Percentiles rank a stretch among this genome's conserved stretches.
These are phyloP conservation scores for Carex kokanica DNA, from an alignment of 176 grass and related monocot species.

Conservation along the genomic window DNA sequence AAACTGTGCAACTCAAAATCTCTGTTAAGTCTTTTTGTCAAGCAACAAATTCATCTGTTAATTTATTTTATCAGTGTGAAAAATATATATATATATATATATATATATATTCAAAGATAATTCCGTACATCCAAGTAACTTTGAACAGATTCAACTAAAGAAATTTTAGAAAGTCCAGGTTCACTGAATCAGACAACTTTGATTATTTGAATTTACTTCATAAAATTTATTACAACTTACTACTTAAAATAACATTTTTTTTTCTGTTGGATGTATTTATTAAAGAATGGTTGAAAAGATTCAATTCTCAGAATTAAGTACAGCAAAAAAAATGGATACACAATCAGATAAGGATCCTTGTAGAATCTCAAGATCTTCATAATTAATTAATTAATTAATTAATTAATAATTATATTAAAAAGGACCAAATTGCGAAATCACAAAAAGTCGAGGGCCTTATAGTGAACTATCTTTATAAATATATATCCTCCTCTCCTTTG, in stretches of 20 bases:
- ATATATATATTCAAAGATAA: too few relatives aligned
- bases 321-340: neutral
- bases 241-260: neutral
- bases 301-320: neutral
- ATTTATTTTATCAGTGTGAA: neutral
- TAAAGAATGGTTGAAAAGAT: neutral
- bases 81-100: too few relatives aligned
- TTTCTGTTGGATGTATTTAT: neutral
- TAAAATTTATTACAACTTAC: neutral
- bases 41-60: neutral
- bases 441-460: neutral
- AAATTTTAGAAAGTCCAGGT: neutral
- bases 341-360: neutral
- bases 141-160: neutral
- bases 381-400: neutral
- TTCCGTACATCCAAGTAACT: too few relatives aligned
- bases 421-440: neutral
- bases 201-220: neutral
- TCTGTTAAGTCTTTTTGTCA: neutral
- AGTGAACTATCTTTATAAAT: neutral
- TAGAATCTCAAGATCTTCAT: neutral
- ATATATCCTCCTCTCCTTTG: too few relatives aligned
- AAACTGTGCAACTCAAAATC: neutral
- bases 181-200: neutral
- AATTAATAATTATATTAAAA: too few relatives aligned